Conservation (phyloP, 306 rosid genomes). For the Quercus bicolor region DNA sequence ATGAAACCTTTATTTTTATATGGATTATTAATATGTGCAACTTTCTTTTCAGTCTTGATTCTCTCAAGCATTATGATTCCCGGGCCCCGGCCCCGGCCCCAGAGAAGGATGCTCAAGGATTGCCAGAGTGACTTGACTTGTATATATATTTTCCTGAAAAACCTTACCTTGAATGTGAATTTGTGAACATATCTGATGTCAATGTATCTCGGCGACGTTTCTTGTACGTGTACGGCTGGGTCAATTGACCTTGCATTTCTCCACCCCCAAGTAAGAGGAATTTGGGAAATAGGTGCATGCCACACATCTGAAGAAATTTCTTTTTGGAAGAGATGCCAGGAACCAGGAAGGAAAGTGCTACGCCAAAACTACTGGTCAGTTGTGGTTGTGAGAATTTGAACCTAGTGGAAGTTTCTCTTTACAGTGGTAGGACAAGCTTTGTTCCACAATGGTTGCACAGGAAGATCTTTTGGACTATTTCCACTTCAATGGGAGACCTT, state of each 20-base stretch:
- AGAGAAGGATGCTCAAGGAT: conserved; percentile 8
- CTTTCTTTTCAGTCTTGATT: conserved; percentile 51
- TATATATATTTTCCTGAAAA: not conserved
- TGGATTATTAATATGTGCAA: conserved; percentile 8
- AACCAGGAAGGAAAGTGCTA: not conserved
- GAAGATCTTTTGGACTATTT: not conserved
- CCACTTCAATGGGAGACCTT: not conserved
- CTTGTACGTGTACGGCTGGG: too few relatives aligned
- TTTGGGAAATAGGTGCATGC: not conserved
- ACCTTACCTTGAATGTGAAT: not conserved
- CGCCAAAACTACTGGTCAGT: not conserved
- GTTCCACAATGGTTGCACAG: too few relatives aligned
- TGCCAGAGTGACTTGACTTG: conserved; percentile 12
- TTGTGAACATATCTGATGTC: not conserved
- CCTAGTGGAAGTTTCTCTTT: not conserved
- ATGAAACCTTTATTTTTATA: conserved; percentile 15
- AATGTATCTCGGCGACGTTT: not conserved
- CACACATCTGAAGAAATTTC: not conserved
- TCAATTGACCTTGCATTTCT: not conserved
- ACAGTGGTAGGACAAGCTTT: too few relatives aligned
- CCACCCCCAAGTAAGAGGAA: not conserved
- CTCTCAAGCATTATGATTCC: conserved; percentile 38
- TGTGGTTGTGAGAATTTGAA: not conserved
- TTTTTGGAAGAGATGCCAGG: not conserved
- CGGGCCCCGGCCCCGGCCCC: conserved; percentile 22